Conservation (phyloP, 805 yeast species). For the Schwanniomyces sp. region DNA sequence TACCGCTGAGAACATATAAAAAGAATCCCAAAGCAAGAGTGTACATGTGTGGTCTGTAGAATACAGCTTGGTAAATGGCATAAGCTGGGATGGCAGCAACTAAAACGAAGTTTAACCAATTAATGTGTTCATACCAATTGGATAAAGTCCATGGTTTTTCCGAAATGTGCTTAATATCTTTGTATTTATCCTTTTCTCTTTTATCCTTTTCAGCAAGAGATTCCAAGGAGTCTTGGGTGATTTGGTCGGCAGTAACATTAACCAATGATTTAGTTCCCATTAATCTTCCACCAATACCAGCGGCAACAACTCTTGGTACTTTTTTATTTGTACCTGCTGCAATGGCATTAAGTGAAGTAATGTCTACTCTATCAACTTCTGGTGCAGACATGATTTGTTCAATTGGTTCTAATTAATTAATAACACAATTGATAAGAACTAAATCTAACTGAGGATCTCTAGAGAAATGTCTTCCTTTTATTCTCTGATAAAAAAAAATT, state of each 20-base stretch:
- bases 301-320: slow-evolving; percentile 71
- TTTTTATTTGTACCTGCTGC: slow-evolving; percentile 81
- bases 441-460: background rate
- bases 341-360: slow-evolving; percentile 69
- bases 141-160: slow-evolving; percentile 75
- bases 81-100: slow-evolving; percentile 59
- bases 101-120: slow-evolving; percentile 72
- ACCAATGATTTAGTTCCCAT: slow-evolving; percentile 83
- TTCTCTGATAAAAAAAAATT: background rate
- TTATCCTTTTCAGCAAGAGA: slow-evolving; percentile 37
- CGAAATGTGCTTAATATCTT: slow-evolving; percentile 56
- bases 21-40: slow-evolving; percentile 54
- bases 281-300: slow-evolving; percentile 69
- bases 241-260: slow-evolving; percentile 62
- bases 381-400: background rate
- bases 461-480: background rate
- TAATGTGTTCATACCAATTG: slow-evolving; percentile 74
- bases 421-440: background rate
- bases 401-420: background rate
- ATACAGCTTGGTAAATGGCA: slow-evolving; percentile 49
- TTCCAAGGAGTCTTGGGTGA: slow-evolving; percentile 52
- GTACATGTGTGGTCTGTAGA: slow-evolving; percentile 49
- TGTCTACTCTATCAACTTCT: slow-evolving; percentile 46
- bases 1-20: slow-evolving; percentile 60
- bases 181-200: slow-evolving; percentile 38